Evolutionary conservation across 345 rosid species (phyloP).

Genomic region (Rhodamnia rubescens): DNA sequence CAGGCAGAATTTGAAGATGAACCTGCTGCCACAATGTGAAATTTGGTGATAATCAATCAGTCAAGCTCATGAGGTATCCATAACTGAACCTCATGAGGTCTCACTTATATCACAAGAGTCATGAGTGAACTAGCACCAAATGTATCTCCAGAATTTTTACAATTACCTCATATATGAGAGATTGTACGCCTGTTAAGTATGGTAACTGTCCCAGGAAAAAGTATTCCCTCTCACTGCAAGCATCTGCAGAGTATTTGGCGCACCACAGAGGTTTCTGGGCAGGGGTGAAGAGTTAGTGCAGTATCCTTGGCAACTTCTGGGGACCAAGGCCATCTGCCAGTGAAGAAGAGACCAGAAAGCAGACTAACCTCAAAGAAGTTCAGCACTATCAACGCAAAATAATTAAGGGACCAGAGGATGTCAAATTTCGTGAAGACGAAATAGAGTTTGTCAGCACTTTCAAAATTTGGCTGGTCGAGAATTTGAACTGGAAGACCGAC

Average conservation of each 20-base stretch:
- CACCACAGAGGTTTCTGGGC: slow-evolving; percentile 95
- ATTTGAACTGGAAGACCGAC: slow-evolving; percentile 83
- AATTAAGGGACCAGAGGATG: slow-evolving; percentile 78
- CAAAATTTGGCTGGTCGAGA: slow-evolving; percentile 63
- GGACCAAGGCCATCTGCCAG: not conserved
- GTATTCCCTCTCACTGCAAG: slow-evolving; percentile 67
- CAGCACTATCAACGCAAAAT: slow-evolving; percentile 55
- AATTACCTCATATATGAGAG: slow-evolving; percentile 73
- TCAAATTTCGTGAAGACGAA: slow-evolving; percentile 52
- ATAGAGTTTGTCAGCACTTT: slow-evolving; percentile 47
- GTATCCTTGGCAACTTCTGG: not conserved
- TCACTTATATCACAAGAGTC: not conserved
- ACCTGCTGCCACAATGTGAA: not conserved
- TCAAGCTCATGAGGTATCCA: not conserved
- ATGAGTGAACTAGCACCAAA: not conserved
- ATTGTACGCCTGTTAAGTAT: slow-evolving; percentile 52
- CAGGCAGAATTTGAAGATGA: not conserved
- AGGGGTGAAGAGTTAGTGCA: not conserved
- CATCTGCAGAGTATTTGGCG: slow-evolving; percentile 19
- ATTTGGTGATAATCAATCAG: not conserved
- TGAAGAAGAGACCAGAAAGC: not conserved
- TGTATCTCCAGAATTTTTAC: not conserved
- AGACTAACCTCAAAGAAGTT: slow-evolving; percentile 84
- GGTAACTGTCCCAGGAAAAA: slow-evolving; percentile 88
- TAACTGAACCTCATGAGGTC: not conserved